Evolutionary conservation across 2,329 filamentous ascomycete genomes (phyloP), one percentile per base, ranked within the genome.

Genomic region (Aspergillus awamori): DNA sequence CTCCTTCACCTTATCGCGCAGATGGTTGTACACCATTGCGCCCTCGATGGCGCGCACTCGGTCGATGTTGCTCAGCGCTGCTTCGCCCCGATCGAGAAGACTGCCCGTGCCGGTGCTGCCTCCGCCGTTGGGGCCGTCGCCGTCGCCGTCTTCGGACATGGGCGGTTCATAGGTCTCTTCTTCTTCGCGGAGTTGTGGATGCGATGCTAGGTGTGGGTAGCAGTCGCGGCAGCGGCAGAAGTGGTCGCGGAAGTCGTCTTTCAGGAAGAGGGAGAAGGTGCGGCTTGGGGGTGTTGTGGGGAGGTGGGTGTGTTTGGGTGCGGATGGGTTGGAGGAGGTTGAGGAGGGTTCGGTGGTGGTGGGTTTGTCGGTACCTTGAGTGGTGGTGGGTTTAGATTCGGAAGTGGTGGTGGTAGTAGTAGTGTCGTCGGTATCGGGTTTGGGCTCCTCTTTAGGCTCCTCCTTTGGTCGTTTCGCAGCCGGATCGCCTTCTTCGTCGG

Each of bases 11-110:
- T 94, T 93, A 72, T 98, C 93, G 73, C 96, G 95, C 62, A 99
- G 84, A 70, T 96, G 90, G 71, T 98, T 97, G 78, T 98, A 99
- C 0, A 93, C 94, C 93, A 98, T 97, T 49, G 96, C 94, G 15
- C 95, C 95, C 76, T 99, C 91, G 59, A 99, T 97, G 4, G 95
- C 95, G 13, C 89, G 85, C 7, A 98, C 94, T 2, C 95, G 90
- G 74, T 99, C 95, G 59, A 99, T 89, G 70, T 92, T 96, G 74
- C 89, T 92, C 28, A 99, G 84, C 0, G 93, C 94, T 52, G 92
- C 94, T 79, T 99, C 95, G 51, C 95, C 95, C 17, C 93, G 91
- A 53, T 98, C 93, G 36, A 96, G 87, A 2, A 99, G 83, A 65
- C 90, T 95, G 49, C 91, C 91, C 36, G 91, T 93, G 53, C 91